Conservation (phyloP, 2,329 filamentous ascomycete genomes). For the Eurotiales sp. region DNA sequence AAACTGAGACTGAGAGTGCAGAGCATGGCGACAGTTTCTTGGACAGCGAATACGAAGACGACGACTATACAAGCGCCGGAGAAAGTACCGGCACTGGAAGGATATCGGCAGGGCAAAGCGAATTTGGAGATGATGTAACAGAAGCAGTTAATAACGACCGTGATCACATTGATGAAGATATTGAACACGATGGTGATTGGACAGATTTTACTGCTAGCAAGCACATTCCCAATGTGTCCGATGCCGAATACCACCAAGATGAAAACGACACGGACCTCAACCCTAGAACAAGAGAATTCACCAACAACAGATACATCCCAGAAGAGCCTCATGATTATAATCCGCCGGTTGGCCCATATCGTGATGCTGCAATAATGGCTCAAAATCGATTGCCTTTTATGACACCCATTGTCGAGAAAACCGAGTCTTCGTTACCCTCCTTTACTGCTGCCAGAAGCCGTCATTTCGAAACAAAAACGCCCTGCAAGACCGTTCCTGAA, state of each 20-base stretch:
- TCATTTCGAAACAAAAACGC: conserved; percentile 69
- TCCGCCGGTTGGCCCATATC: conserved; percentile 72
- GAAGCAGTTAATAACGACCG: conserved; percentile 37
- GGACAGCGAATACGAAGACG: conserved; percentile 61
- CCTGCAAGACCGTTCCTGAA: conserved; percentile 55
- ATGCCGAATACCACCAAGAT: conserved; percentile 23
- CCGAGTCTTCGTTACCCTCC: conserved; percentile 75
- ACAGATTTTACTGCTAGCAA: conserved; percentile 78
- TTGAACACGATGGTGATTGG: conserved; percentile 64
- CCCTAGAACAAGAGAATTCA: conserved; percentile 36
- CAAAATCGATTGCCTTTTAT: conserved; percentile 95
- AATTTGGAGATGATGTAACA: conserved; percentile 60
- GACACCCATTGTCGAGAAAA: conserved; percentile 96
- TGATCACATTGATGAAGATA: conserved; percentile 31
- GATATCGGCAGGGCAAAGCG: conserved; percentile 60
- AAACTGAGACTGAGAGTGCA: conserved; percentile 46
- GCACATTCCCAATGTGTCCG: conserved; percentile 54
- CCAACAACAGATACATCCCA: conserved; percentile 48
- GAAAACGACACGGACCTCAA: conserved; percentile 36
- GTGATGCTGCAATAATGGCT: conserved; percentile 72
- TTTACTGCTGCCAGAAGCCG: conserved; percentile 54
- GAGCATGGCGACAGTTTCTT: conserved; percentile 59
- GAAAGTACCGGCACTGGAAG: conserved; percentile 80
- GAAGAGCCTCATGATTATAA: conserved; percentile 84
- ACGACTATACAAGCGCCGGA: conserved; percentile 77